Conservation (phyloP, 2,329 filamentous ascomycete genomes). For the Biscogniauxia sp. region DNA sequence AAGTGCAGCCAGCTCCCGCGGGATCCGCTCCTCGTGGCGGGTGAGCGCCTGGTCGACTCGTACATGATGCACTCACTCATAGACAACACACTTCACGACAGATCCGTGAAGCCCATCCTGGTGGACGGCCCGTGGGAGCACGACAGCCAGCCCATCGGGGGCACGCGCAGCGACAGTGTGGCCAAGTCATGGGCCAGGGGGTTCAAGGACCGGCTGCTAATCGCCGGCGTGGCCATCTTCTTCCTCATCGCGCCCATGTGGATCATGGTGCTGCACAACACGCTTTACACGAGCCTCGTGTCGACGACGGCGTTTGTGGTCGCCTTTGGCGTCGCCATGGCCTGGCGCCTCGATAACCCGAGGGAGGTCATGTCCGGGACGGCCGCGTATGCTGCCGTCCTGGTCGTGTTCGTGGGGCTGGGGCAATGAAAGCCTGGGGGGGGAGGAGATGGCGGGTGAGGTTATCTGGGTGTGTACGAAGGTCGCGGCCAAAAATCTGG, state of each 20-base stretch:
- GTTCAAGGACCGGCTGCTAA: constrained; percentile 6
- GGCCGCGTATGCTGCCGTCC: constrained; percentile 16
- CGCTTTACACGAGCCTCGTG: constrained; percentile 5
- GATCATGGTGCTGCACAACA: constrained; percentile 20
- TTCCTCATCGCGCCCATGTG: constrained; percentile 25
- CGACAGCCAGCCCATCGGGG: constrained; percentile 6
- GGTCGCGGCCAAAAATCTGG: too few relatives aligned
- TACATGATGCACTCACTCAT: constrained; percentile 9
- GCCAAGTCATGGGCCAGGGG: neutral
- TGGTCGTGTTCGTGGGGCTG: constrained; percentile 18
- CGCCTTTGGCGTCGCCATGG: constrained; percentile 17
- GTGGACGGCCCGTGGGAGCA: constrained; percentile 9
- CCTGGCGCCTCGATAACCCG: constrained; percentile 7
- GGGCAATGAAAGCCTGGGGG: too few relatives aligned
- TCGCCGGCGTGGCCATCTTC: constrained; percentile 8
- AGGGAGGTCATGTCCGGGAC: constrained; percentile 20
- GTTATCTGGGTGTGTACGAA: too few relatives aligned
- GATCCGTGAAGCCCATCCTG: neutral
- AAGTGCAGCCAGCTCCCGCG: constrained; percentile 5
- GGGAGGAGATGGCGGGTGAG: too few relatives aligned
- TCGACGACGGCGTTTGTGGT: constrained; percentile 19
- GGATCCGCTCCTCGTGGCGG: constrained; percentile 17
- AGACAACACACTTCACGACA: neutral
- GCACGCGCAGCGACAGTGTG: constrained; percentile 7
- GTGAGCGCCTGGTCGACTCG: constrained; percentile 14